Evolutionary conservation across 305 asterid species (phyloP), one percentile per base, ranked within the genome.

Genomic region (Withania somnifera): DNA sequence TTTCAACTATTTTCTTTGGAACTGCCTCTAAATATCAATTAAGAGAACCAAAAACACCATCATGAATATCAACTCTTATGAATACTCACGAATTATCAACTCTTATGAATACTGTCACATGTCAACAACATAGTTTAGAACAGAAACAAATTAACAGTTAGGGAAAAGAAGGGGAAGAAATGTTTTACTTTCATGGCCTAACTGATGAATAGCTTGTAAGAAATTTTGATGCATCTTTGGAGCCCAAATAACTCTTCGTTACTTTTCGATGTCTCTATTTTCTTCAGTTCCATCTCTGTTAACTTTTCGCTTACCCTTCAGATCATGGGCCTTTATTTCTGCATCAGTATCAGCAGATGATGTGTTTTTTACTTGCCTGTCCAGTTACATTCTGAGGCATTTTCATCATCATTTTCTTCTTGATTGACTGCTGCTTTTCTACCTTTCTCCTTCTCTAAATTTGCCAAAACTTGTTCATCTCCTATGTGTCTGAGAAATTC

Each of bases 1-100:
- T 83, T 83, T 93, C 93, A 38, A 89, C 92, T 77, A 95, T 92
- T 85, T 86, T 95, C 91, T 91, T 93, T 2, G 96, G 97, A 78
- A 93, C 91, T 51, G 98, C 93, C 32, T 82, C 98, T 95, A 88
- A 71, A 64, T 10, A 14, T 45, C 73, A 50, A 81, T 67, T 38
- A 81, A 67, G 67, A 58, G 30, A 58, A 24, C 66, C 66, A 58
- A 10, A 50, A 77, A 9, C 28, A 54, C 34, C 34, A 10, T 54
- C 45, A 52, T 9, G 7, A 36, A 7, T 5, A 57, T 71, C 26
- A 80, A 73, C 50, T 20, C 11, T 38, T 24, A 45, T 17, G 4
- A 4, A 30, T 61, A 28, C n/a, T 54, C 45, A 52, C 7, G 7
- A 36, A 7, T 5, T n/a, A 57, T 71, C 26, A 80, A 73, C 50